phyloP scores from a whole-genome alignment of 1,139 yeast species.

The Pneumocystis jirovecii region DNA sequence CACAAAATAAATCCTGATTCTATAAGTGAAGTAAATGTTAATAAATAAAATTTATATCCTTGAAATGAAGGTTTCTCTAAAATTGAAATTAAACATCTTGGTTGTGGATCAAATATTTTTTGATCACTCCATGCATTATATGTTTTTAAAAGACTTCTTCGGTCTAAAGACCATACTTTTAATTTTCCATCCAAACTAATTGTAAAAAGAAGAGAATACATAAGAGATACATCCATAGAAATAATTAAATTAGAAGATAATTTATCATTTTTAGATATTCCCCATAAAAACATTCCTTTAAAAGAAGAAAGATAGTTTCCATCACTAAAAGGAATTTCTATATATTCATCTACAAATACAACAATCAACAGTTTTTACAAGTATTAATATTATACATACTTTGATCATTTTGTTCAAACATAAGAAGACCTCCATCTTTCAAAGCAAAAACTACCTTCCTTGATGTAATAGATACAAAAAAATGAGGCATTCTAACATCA shows the following conservation, averaged over 20 bases:
- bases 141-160: constrained; percentile 3
- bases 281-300: constrained; percentile 10
- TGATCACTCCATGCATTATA: constrained; percentile 6
- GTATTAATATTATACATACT: neutral
- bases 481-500: constrained; percentile 7
- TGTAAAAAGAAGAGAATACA: constrained; percentile 5
- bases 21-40: neutral
- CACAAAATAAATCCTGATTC: neutral
- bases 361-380: neutral
- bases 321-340: constrained; percentile 10
- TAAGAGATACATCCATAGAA: constrained; percentile 4
- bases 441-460: constrained; percentile 7
- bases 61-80: neutral
- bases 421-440: constrained; percentile 10
- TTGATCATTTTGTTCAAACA: constrained; percentile 6
- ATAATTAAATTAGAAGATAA: constrained; percentile 8
- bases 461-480: constrained; percentile 7
- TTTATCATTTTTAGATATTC: constrained; percentile 1
- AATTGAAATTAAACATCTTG: constrained; percentile 1
- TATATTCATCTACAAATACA: constrained; percentile 3
- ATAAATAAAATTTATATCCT: neutral
- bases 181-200: constrained; percentile 10
- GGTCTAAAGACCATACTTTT: constrained; percentile 8
- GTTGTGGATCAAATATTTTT: neutral
- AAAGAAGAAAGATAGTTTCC: constrained; percentile 8